phyloP scores from a whole-genome alignment of 257 asterid species.

The Coffea eugenioides region DNA sequence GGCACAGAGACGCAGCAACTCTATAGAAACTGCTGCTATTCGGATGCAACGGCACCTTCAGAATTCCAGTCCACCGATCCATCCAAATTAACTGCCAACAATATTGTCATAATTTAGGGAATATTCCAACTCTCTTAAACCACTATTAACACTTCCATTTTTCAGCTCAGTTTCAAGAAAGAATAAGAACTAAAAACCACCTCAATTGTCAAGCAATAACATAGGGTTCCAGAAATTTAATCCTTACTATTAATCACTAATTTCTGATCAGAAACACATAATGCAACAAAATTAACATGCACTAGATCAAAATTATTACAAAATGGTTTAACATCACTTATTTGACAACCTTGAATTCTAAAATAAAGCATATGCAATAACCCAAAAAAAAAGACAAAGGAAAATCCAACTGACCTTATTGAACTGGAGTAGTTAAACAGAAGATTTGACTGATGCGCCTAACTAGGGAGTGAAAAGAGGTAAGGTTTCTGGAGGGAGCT shows the following conservation, averaged over 20 bases:
- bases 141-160: neutral
- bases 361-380: neutral
- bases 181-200: neutral
- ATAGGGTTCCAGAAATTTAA: neutral
- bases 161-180: neutral
- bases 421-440: neutral
- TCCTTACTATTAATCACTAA: no score
- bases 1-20: conserved; percentile 79
- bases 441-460: neutral
- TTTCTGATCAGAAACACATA: neutral
- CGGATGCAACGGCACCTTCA: conserved; percentile 67
- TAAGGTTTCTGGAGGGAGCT: no score
- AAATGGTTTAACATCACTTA: neutral
- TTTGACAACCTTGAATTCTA: neutral
- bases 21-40: conserved; percentile 52
- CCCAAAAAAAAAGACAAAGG: neutral
- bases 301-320: neutral
- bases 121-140: neutral
- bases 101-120: no score
- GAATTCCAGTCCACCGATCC: conserved; percentile 86
- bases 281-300: neutral
- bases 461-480: neutral
- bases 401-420: neutral
- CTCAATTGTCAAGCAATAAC: neutral
- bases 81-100: conserved; percentile 30